A percentile compares a stretch with the other conserved stretches of the same genome.
These are phyloP conservation scores for Paracorniculantispora psalliotae DNA, from an alignment of 2,329 filamentous ascomycete genomes.

Conservation along the genomic window DNA sequence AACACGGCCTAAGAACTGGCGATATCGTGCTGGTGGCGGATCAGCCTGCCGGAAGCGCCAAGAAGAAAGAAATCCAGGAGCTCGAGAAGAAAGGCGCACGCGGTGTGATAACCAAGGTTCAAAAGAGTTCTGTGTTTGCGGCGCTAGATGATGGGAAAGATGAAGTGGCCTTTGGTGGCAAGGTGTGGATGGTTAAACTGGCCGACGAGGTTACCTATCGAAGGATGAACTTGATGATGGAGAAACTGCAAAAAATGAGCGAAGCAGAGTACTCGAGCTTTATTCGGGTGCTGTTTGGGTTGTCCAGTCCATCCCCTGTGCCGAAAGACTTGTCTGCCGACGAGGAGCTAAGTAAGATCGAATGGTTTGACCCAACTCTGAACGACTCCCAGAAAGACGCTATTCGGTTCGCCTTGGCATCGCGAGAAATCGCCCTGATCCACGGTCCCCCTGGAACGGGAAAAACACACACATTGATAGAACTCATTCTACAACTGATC, in stretches of 20 bases:
- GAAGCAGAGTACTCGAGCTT: conserved; percentile 56
- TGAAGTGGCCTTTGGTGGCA: conserved; percentile 37
- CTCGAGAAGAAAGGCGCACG: conserved; percentile 62
- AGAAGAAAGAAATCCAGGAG: conserved; percentile 67
- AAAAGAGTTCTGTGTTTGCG: conserved; percentile 55
- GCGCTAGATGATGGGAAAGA: conserved; percentile 64
- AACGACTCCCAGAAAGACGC: conserved; percentile 65
- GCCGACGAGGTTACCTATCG: conserved; percentile 64
- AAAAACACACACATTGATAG: conserved; percentile 94
- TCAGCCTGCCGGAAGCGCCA: conserved; percentile 66
- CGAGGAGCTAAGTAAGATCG: conserved; percentile 41
- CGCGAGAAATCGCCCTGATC: conserved; percentile 78
- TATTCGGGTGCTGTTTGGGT: conserved; percentile 58
- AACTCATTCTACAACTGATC: conserved; percentile 87
- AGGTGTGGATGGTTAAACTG: conserved; percentile 62
- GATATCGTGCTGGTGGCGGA: conserved; percentile 75
- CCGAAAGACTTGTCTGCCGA: conserved; percentile 36
- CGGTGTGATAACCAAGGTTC: conserved; percentile 65
- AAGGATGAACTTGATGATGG: conserved; percentile 62
- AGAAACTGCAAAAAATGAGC: conserved; percentile 51
- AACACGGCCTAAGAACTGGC: conserved; percentile 70
- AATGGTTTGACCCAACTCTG: conserved; percentile 58
- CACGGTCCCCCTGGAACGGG: conserved; percentile 96
- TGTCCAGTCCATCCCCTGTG: conserved; percentile 47
- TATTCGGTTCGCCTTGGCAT: conserved; percentile 76